phyloP scores from a whole-genome alignment of 1,139 yeast genomes.

The Blastobotrys indianensis region DNA sequence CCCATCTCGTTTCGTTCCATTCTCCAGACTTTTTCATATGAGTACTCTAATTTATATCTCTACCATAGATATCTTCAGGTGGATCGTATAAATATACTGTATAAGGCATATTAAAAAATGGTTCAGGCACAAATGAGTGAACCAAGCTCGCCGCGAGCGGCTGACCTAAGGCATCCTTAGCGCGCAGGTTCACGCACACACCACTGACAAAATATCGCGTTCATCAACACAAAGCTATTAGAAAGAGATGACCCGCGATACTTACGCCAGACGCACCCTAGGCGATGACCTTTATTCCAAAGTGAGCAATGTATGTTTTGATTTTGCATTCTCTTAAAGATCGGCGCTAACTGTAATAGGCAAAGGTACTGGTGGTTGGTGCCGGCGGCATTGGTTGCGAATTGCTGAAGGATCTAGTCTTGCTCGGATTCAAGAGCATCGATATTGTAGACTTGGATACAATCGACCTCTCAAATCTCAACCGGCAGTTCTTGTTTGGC shows the following conservation, averaged over 20 bases:
- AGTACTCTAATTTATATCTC: no score
- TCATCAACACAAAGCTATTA: no score
- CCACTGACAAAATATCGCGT: no score
- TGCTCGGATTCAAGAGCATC: conserved; percentile 82
- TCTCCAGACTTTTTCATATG: no score
- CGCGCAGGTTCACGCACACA: no score
- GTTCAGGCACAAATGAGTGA: no score
- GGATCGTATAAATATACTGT: no score
- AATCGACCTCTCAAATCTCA: conserved; percentile 83
- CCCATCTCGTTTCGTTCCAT: no score
- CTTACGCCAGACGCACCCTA: conserved; percentile 16
- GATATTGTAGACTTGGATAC: conserved; percentile 90
- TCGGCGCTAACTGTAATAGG: conserved; percentile 15
- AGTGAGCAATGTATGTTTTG: conserved; percentile 4
- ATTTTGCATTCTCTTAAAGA: not conserved
- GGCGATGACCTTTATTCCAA: conserved; percentile 16
- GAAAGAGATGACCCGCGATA: not conserved
- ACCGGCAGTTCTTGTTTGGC: conserved; percentile 87
- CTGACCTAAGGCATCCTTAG: no score
- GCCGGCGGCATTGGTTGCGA: conserved; percentile 99
- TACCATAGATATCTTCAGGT: no score
- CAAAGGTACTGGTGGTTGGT: conserved; percentile 73
- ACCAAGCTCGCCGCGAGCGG: no score
- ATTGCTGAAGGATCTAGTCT: conserved; percentile 72
- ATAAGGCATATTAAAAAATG: no score